Evolutionary conservation across 441 rosid genomes (phyloP).

Genomic region (Heliophila coronopifolia): DNA sequence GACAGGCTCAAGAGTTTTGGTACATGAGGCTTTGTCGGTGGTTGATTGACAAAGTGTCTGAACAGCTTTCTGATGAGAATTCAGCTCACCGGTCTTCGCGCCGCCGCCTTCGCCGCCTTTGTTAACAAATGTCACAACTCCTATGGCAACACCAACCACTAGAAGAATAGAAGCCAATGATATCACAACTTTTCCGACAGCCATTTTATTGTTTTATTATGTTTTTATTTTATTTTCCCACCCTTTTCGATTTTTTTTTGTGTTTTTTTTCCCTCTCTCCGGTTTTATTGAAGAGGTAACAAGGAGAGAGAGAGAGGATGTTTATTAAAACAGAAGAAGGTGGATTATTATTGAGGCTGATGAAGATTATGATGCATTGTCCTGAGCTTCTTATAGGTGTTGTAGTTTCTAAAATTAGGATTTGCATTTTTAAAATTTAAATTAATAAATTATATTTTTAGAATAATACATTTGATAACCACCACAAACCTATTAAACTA

Average conservation of each 20-base stretch:
- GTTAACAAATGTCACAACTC: constrained; percentile 38
- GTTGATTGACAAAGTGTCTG: constrained; percentile 49
- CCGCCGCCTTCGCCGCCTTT: constrained; percentile 1
- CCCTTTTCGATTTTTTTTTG: neutral
- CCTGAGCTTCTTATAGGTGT: no score
- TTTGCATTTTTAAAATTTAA: no score
- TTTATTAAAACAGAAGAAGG: constrained; percentile 31
- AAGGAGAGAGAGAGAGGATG: constrained; percentile 34
- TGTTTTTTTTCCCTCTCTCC: constrained; percentile 22
- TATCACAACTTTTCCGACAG: constrained; percentile 43
- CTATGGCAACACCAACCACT: constrained; percentile 53
- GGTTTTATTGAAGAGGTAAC: constrained; percentile 19
- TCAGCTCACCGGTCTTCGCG: no score
- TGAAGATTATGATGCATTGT: no score
- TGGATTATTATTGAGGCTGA: no score
- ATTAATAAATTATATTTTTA: no score
- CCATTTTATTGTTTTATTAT: constrained; percentile 26
- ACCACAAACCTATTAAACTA: no score
- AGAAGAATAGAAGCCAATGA: constrained; percentile 54
- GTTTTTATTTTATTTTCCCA: no score
- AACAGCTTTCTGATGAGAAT: constrained; percentile 58
- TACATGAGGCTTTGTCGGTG: constrained; percentile 56
- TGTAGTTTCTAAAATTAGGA: no score
- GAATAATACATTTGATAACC: no score
- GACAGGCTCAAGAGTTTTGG: constrained; percentile 40